These are phyloP conservation scores for Truncatella angustata DNA, from an alignment of 2,329 filamentous ascomycete genomes.

Conservation along the genomic window DNA sequence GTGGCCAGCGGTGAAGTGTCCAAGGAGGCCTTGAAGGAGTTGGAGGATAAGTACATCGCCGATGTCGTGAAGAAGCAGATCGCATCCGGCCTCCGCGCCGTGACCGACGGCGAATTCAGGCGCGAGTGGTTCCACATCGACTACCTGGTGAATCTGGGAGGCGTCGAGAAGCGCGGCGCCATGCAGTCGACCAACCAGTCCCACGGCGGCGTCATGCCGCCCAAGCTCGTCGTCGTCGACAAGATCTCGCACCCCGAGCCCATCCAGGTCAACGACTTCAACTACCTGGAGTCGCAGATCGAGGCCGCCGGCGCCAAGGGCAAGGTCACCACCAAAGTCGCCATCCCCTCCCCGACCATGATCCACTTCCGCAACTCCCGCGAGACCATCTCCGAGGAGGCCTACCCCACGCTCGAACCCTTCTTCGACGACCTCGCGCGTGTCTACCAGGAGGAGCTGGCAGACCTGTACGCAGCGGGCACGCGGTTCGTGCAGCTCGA, in stretches of 20 bases:
- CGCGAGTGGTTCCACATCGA: slow-evolving; percentile 59
- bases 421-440: slow-evolving; percentile 55
- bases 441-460: slow-evolving; percentile 55
- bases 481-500: slow-evolving; percentile 58
- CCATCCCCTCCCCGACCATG: slow-evolving; percentile 59
- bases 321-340: slow-evolving; percentile 48
- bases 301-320: slow-evolving; percentile 24
- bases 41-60: slow-evolving; percentile 50
- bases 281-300: slow-evolving; percentile 49
- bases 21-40: slow-evolving; percentile 41
- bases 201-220: slow-evolving; percentile 50
- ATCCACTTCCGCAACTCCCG: slow-evolving; percentile 57
- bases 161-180: slow-evolving; percentile 49
- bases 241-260: slow-evolving; percentile 51
- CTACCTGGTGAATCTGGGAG: slow-evolving; percentile 53
- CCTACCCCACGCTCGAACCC: slow-evolving; percentile 52
- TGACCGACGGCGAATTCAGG: slow-evolving; percentile 57
- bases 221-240: slow-evolving; percentile 50
- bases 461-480: slow-evolving; percentile 48
- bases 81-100: slow-evolving; percentile 43
- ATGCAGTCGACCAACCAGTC: slow-evolving; percentile 40
- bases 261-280: slow-evolving; percentile 56
- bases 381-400: slow-evolving; percentile 48
- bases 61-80: slow-evolving; percentile 48
- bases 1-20: slow-evolving; percentile 41